Base-by-base conservation (phyloP, 352 stramenopile species). In the Phytopythium chamaehyphon region DNA sequence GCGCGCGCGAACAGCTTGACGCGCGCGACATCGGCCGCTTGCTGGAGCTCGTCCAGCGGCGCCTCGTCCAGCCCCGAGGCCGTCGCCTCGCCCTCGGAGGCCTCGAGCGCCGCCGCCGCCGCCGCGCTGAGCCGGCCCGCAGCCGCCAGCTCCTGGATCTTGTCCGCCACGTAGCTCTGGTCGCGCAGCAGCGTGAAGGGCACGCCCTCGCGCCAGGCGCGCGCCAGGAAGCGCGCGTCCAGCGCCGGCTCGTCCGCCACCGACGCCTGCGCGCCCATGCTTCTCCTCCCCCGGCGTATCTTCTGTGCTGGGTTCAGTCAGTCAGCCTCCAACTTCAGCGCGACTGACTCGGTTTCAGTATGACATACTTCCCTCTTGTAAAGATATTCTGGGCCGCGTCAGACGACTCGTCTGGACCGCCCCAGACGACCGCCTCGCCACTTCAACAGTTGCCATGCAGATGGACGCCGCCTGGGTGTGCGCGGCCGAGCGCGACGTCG, bases 181-280 rank as follows among this genome's bases (percentile, higher is more conserved):
- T 90, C 76, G 49, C 86, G 69, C 24, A 90, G 65, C 63, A 86
- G 66, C 51, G 76, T 86, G 63, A 90, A 90, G 1, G 74, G 76
- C 26, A 71, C 62, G 23, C 78, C 73, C 19, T 82, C 71, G 22
- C 66, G 70, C 73, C 73, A 84, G 12, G 62, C 61, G 14, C 59
- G 72, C 45, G 59, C 48, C 24, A 47, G 40, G n/a, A 64, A 36
- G 9, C 23, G 40, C 26, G 63, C 52, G n/a, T 65, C 54, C 23
- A 61, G 59, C 26, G n/a, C n/a, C n/a, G 35, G 38, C 22, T 35
- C 50, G 15, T 37, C 38, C 8, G 16, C 12, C 26, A 19, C 5
- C 26, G 64, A 72, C 44, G 49, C 36, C 46, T 63, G 64, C 51
- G 57, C 44, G 40, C 64, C 64, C 64, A 69, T 71, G 18, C 23